These are phyloP conservation scores for Leishmania turanica DNA, from an alignment of 208 protist species.

Conservation along the genomic window DNA sequence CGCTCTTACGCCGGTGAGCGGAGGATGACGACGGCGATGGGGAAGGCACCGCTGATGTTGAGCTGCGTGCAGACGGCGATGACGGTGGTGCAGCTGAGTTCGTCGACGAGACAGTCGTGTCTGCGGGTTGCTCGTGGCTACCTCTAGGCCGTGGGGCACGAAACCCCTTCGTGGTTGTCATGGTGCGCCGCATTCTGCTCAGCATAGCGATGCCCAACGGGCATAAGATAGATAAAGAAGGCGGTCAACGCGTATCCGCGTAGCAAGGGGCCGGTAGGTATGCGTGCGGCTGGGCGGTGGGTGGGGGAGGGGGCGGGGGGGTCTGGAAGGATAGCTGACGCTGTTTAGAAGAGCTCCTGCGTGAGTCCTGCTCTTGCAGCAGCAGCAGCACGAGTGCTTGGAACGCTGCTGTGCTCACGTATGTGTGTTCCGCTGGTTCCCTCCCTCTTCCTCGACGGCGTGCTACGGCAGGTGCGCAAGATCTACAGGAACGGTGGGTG, in stretches of 20 bases:
- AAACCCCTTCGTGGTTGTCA: constrained; percentile 46
- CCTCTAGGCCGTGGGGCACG: constrained; percentile 41
- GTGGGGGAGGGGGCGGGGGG: not conserved
- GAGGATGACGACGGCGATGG: constrained; percentile 4
- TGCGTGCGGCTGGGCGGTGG: not conserved
- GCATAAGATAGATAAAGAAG: not conserved
- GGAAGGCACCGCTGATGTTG: not conserved
- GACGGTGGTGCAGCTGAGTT: not conserved
- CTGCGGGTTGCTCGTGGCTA: constrained; percentile 3
- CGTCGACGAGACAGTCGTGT: not conserved
- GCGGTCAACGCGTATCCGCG: not conserved
- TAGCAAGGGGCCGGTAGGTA: not conserved
- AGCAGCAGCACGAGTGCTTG: not conserved
- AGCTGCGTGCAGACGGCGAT: not conserved
- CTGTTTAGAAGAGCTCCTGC: not conserved
- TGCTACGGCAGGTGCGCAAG: not conserved
- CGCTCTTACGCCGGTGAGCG: not conserved
- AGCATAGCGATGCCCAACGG: not conserved
- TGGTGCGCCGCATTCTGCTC: constrained; percentile 43
- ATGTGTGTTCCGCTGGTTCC: not conserved
- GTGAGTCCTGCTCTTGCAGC: not conserved
- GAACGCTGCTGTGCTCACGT: not conserved
- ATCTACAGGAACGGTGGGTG: not conserved
- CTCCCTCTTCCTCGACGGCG: not conserved
- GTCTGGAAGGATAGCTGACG: not conserved